phyloP scores from a whole-genome alignment of 2,329 filamentous ascomycete genomes.

The Claviceps humidiphila region DNA sequence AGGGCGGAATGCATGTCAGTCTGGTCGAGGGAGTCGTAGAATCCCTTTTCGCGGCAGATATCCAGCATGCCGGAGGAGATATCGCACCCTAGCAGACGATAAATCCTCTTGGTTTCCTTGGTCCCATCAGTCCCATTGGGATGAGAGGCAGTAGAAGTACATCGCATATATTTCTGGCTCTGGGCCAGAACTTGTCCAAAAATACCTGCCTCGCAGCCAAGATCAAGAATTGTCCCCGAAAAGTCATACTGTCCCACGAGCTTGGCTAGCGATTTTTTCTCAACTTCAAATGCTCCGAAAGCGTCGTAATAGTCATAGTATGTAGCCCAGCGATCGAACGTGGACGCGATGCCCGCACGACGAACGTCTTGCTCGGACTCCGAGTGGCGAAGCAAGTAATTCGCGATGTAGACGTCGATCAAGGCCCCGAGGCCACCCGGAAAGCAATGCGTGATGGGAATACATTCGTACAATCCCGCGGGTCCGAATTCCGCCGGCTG shows the following conservation, averaged over 20 bases:
- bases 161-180: background rate
- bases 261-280: background rate
- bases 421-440: background rate
- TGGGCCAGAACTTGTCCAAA: background rate
- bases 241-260: background rate
- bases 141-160: too few relatives aligned
- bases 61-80: background rate
- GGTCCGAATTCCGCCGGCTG: background rate
- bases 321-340: fast-evolving
- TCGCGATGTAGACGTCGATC: conserved; percentile 1
- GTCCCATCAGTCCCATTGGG: too few relatives aligned
- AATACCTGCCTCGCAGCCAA: background rate
- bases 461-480: background rate
- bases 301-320: background rate
- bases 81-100: background rate
- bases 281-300: background rate
- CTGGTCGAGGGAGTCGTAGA: background rate
- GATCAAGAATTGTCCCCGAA: background rate
- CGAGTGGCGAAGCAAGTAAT: background rate
- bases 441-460: background rate
- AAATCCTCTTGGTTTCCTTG: background rate
- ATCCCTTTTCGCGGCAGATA: background rate
- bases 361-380: background rate
- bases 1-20: background rate
- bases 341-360: background rate